phyloP scores from a whole-genome alignment of 805 yeast genomes.

The Hanseniaspora singularis region DNA sequence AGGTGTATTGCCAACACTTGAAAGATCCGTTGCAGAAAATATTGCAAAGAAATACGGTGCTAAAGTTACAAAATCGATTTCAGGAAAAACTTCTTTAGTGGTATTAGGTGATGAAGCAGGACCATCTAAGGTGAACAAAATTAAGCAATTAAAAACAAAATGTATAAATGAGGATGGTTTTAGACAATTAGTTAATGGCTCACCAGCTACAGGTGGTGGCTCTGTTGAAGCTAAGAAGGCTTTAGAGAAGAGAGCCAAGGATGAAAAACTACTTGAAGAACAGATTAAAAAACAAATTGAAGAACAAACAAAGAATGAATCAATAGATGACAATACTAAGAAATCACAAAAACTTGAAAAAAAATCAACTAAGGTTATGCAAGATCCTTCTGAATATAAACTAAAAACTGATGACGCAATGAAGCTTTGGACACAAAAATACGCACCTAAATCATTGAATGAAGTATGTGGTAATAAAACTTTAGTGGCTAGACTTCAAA shows the following conservation, averaged over 20 bases:
- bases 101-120: conserved; percentile 96
- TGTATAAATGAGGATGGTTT: conserved; percentile 84
- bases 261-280: conserved; percentile 41
- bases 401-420: conserved; percentile 4
- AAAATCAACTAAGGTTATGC: neutral
- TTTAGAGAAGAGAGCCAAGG: conserved; percentile 52
- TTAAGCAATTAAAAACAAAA: conserved; percentile 59
- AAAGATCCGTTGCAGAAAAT: conserved; percentile 62
- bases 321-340: conserved; percentile 17
- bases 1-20: conserved; percentile 70
- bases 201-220: conserved; percentile 89
- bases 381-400: conserved; percentile 40
- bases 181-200: conserved; percentile 50
- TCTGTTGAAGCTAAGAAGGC: conserved; percentile 71
- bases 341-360: neutral
- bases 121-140: conserved; percentile 79
- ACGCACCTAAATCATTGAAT: conserved; percentile 65
- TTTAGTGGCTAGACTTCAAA: conserved; percentile 48
- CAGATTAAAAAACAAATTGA: conserved; percentile 20
- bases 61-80: conserved; percentile 71
- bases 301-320: conserved; percentile 18
- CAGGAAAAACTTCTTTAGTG: conserved; percentile 74
- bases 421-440: conserved; percentile 67
- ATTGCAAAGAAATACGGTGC: conserved; percentile 84
- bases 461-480: conserved; percentile 91